phyloP scores from a whole-genome alignment of 768 basidiomycete genomes.

The Crepidotus variabilis region DNA sequence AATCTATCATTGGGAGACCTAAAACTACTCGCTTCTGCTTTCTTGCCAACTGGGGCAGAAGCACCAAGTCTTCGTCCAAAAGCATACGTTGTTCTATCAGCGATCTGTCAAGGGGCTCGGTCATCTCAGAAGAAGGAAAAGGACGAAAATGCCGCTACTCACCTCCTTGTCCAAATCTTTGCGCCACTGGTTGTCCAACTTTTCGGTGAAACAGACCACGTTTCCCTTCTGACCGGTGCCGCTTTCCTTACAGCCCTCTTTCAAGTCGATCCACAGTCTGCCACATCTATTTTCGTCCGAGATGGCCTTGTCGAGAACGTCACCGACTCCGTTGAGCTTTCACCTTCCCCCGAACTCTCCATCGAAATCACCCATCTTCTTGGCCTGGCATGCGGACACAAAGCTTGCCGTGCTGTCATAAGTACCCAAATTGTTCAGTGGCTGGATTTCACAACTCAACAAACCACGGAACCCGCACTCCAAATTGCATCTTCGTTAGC shows the following conservation, averaged over 20 bases:
- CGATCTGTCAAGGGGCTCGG: constrained; percentile 61
- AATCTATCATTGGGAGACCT: constrained; percentile 54
- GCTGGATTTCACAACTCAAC: constrained; percentile 58
- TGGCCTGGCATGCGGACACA: constrained; percentile 73
- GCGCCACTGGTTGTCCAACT: constrained; percentile 42
- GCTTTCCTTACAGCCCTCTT: constrained; percentile 77
- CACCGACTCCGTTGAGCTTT: constrained; percentile 69
- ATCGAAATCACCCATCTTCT: constrained; percentile 70
- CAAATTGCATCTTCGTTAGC: constrained; percentile 68
- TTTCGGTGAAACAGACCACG: constrained; percentile 55
- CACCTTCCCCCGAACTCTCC: constrained; percentile 43
- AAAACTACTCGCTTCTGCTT: constrained; percentile 45
- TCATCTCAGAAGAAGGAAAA: constrained; percentile 30
- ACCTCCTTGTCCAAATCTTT: constrained; percentile 47
- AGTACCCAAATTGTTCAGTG: constrained; percentile 56
- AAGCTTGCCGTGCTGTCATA: constrained; percentile 61
- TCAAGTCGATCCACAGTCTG: constrained; percentile 74
- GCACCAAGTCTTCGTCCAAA: constrained; percentile 48
- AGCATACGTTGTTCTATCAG: constrained; percentile 66
- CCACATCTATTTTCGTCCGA: constrained; percentile 57
- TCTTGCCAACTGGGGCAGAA: constrained; percentile 41
- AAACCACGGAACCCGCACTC: constrained; percentile 39
- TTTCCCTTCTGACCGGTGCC: constrained; percentile 47
- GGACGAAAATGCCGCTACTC: constrained; percentile 43
- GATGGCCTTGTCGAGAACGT: constrained; percentile 64